Base-by-base conservation (phyloP, 352 stramenopile genomes). In the Phytophthora palmivora region DNA sequence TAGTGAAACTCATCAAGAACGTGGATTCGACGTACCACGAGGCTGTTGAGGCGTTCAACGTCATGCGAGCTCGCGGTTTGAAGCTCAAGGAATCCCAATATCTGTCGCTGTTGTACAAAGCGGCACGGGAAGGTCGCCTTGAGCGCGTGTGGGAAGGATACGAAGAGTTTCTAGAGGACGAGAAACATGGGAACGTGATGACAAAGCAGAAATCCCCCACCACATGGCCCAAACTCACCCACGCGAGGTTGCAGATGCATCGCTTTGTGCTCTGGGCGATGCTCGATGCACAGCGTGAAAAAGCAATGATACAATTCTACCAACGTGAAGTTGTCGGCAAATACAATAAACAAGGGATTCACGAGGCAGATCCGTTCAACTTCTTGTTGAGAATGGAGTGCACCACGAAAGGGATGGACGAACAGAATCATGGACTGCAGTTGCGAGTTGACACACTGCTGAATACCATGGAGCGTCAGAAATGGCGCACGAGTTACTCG, bases 321-420 rank as follows among this genome's bases (percentile, higher is more conserved):
- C 74, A 76, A 10, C 51, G 44, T 19, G 57, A 83, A 65, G 74
- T 89, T n/a, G 58, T 64, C 8, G 56, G 48, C 33, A 79, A 68
- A 11, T 70, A 52, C 19, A 91, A 91, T 59, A 54, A 63, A 16
- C 45, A 70, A 14, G 49, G 67, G 6, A 56, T 89, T 21, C 80
- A 84, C 46, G 82, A 92, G 53, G 73, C 78, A 1, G 82, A 92
- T 30, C 30, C 79, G 18, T 67, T 89, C 28, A 92, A 89, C 56
- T 92, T 90, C 24, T 38, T 92, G 24, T 33, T 92, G 64, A 67
- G 70, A 41, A 69, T 85, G 43, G 82, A 92, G 63, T 92, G 80
- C 60, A 87, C 70, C 9, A 68, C 63, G 15, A 74, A 61, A 49
- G 68, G 80, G 19, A 61, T 58, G n/a, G 56, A 70, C 33, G 71